A percentile compares a stretch with the other conserved stretches of the same genome.
Evolutionary conservation across 1,139 yeast species (phyloP).

Genomic region (Pichia sp.): DNA sequence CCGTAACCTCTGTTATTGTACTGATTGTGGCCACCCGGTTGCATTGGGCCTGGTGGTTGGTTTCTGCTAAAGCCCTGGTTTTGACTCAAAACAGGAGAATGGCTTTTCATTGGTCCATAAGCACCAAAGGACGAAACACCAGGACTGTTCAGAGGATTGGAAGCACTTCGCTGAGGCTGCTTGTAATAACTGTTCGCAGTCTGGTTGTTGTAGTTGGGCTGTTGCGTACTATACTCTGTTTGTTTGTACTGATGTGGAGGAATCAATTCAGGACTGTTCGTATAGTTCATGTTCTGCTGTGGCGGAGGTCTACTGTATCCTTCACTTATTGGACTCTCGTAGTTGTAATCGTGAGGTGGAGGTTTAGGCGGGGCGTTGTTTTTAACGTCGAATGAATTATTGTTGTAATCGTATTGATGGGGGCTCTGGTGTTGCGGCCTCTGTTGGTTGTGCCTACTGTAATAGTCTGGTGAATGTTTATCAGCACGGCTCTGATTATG

Average conservation of each 20-base stretch:
- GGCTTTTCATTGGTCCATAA: conserved; percentile 18
- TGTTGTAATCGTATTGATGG: background rate
- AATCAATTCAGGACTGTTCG: conserved; percentile 16
- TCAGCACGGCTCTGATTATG: background rate
- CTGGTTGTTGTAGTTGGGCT: background rate
- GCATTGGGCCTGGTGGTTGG: background rate
- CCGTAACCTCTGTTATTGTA: background rate
- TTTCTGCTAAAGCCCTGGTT: background rate
- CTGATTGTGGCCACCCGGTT: background rate
- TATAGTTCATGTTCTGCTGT: background rate
- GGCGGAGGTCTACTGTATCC: background rate
- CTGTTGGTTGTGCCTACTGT: background rate
- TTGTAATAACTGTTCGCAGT: too few relatives aligned
- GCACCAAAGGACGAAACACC: conserved; percentile 11
- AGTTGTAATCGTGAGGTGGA: conserved; percentile 1
- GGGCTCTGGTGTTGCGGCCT: background rate
- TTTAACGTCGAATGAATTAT: background rate
- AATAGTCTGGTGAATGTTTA: background rate
- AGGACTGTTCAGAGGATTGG: conserved; percentile 13
- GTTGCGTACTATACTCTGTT: conserved; percentile 4
- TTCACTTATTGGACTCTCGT: conserved; percentile 9
- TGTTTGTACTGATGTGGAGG: conserved; percentile 16
- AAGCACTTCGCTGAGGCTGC: background rate
- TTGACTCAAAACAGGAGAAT: conserved; percentile 8
- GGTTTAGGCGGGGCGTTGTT: conserved; percentile 1